phyloP scores from a whole-genome alignment of 768 basidiomycete genomes.

The Rhizopogon salebrosus region DNA sequence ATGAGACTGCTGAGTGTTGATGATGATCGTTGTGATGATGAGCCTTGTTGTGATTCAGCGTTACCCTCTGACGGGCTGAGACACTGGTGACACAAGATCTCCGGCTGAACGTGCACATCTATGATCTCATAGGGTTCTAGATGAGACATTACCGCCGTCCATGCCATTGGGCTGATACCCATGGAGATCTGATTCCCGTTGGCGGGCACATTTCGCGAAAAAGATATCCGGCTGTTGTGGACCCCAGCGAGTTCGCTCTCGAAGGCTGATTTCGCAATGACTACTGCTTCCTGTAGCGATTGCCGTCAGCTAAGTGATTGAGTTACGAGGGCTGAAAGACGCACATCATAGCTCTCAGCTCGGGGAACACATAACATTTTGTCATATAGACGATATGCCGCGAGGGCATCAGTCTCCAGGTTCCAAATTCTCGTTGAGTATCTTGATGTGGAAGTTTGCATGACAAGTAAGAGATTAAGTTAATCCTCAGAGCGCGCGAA shows the following conservation, averaged over 20 bases:
- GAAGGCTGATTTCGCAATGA: conserved; percentile 46
- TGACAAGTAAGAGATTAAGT: too few species aligned
- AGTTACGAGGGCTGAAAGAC: conserved; percentile 6
- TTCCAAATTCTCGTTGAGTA: too few species aligned
- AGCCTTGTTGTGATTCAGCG: conserved; percentile 11
- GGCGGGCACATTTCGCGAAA: conserved; percentile 33
- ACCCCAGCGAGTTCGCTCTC: conserved; percentile 32
- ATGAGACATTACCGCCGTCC: conserved; percentile 37
- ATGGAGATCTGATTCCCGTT: conserved; percentile 31
- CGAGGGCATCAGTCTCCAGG: too few species aligned
- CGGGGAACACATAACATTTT: conserved; percentile 49
- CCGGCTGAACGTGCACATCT: conserved; percentile 36
- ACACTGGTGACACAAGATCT: conserved; percentile 32
- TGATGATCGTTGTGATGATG: neutral
- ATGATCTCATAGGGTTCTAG: conserved; percentile 46
- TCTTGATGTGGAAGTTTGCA: too few species aligned
- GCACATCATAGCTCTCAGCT: conserved; percentile 37
- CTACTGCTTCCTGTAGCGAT: conserved; percentile 39
- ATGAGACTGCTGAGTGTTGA: neutral
- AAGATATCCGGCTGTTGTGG: conserved; percentile 37
- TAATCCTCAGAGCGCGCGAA: too few species aligned
- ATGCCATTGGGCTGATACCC: conserved; percentile 48
- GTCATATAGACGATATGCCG: conserved; percentile 39
- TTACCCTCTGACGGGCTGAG: conserved; percentile 2
- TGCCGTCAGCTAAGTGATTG: neutral